Percentiles rank a stretch among this genome's conserved stretches.
These are phyloP conservation scores for Harrya chromipes DNA, from an alignment of 768 basidiomycete genomes.

Conservation along the genomic window DNA sequence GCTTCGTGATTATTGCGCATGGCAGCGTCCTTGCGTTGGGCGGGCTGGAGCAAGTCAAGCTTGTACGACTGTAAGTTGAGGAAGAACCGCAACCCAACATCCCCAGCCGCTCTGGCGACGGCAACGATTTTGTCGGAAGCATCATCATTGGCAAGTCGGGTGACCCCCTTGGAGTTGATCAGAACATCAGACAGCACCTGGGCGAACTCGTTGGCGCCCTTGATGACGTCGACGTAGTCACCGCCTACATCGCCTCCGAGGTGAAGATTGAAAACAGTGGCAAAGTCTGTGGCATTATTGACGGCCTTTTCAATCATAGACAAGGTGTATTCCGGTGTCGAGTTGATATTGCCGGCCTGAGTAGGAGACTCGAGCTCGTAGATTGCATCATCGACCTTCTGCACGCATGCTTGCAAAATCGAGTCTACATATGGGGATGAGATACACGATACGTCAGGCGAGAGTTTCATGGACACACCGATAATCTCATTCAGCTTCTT, in stretches of 20 bases:
- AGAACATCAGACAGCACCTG: constrained; percentile 91
- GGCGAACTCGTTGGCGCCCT: constrained; percentile 93
- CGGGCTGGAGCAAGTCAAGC: constrained; percentile 71
- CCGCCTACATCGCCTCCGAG: constrained; percentile 85
- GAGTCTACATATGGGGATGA: constrained; percentile 60
- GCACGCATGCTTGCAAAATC: constrained; percentile 92
- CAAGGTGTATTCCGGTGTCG: constrained; percentile 97
- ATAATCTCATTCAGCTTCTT: constrained; percentile 99
- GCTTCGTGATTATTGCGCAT: constrained; percentile 87
- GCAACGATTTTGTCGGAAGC: constrained; percentile 86
- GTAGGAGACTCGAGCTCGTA: constrained; percentile 97
- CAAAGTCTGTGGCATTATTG: constrained; percentile 95
- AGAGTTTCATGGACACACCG: constrained; percentile 44
- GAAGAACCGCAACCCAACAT: constrained; percentile 89
- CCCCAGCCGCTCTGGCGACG: constrained; percentile 82
- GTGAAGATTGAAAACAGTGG: constrained; percentile 89
- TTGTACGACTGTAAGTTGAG: constrained; percentile 96
- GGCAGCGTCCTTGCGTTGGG: constrained; percentile 79
- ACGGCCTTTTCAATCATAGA: constrained; percentile 98
- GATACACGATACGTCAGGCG: constrained; percentile 6
- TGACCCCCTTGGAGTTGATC: constrained; percentile 93
- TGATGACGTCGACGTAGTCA: constrained; percentile 97
- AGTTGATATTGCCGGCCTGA: constrained; percentile 90
- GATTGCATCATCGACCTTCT: constrained; percentile 95
- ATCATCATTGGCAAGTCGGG: constrained; percentile 86